Evolutionary conservation across 2,329 filamentous ascomycete genomes (phyloP).

Genomic region (Monilinia fructicola): DNA sequence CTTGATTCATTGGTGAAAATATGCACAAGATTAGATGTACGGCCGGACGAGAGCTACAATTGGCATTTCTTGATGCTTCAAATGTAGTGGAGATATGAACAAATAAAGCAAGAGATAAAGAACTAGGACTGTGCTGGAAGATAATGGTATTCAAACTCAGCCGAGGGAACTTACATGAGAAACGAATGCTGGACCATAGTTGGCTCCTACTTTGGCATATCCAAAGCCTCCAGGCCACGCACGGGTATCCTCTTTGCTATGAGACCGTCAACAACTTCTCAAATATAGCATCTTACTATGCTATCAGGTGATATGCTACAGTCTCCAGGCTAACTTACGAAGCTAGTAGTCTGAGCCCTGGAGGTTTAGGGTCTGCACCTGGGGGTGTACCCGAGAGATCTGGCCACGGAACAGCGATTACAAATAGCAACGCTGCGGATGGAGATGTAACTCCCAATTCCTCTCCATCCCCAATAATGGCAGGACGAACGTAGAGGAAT

Average conservation of each 20-base stretch:
- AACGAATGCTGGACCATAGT: slow-evolving; percentile 82
- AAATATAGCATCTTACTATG: too few relatives aligned
- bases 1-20: too few relatives aligned
- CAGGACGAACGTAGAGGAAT: slow-evolving; percentile 84
- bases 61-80: background rate
- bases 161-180: slow-evolving; percentile 45
- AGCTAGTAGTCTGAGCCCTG: slow-evolving; percentile 72
- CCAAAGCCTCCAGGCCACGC: slow-evolving; percentile 94
- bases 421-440: slow-evolving; percentile 78
- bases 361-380: slow-evolving; percentile 43
- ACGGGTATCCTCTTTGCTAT: slow-evolving; percentile 68
- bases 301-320: too few relatives aligned
- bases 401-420: slow-evolving; percentile 65
- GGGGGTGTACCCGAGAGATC: slow-evolving; percentile 38
- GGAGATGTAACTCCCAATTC: slow-evolving; percentile 80
- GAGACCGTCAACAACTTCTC: background rate
- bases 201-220: slow-evolving; percentile 88
- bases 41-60: background rate
- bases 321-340: slow-evolving; percentile 43
- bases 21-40: too few relatives aligned
- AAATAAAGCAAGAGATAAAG: background rate
- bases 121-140: background rate
- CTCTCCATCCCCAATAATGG: slow-evolving; percentile 78
- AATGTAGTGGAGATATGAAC: background rate
- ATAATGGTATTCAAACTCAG: background rate